phyloP scores from a whole-genome alignment of 2,329 filamentous ascomycete genomes.

The Lachnellula subtilissima region DNA sequence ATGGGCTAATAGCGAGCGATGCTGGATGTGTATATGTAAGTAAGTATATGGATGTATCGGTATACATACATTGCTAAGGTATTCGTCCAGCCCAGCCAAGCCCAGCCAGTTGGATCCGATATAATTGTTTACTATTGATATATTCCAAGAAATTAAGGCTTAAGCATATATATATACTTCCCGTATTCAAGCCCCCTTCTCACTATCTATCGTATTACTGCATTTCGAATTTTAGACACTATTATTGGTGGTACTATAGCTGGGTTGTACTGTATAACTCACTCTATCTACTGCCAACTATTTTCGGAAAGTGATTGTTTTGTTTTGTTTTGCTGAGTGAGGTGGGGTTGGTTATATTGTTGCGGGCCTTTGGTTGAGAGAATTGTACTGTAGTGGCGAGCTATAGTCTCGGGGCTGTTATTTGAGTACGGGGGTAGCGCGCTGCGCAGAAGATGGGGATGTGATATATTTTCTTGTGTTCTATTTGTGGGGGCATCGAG shows the following conservation, averaged over 20 bases:
- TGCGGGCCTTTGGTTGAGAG: slow-evolving; percentile 34
- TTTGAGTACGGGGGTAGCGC: slow-evolving; percentile 46
- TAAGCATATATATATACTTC: no score
- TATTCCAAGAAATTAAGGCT: no score
- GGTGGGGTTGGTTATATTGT: slow-evolving; percentile 25
- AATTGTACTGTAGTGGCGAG: slow-evolving; percentile 43
- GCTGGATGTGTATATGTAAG: no score
- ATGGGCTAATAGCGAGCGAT: no score
- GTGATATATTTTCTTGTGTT: slow-evolving; percentile 52
- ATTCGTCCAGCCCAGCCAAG: no score
- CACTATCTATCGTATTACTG: not conserved
- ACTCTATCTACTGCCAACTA: not conserved
- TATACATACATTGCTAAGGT: no score
- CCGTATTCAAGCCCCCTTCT: no score
- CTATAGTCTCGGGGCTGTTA: slow-evolving; percentile 51
- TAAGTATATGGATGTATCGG: no score
- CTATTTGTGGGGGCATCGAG: slow-evolving; percentile 42
- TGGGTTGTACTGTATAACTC: not conserved
- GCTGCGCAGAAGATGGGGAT: slow-evolving; percentile 39
- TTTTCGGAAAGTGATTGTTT: not conserved
- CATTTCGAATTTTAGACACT: not conserved
- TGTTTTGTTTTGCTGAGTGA: not conserved
- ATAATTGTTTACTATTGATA: no score
- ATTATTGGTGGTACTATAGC: not conserved
- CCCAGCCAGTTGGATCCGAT: no score